Percentiles rank a stretch among this genome's conserved stretches.
phyloP scores from a whole-genome alignment of 1,284 basidiomycete species.

The Agaricales sp. region DNA sequence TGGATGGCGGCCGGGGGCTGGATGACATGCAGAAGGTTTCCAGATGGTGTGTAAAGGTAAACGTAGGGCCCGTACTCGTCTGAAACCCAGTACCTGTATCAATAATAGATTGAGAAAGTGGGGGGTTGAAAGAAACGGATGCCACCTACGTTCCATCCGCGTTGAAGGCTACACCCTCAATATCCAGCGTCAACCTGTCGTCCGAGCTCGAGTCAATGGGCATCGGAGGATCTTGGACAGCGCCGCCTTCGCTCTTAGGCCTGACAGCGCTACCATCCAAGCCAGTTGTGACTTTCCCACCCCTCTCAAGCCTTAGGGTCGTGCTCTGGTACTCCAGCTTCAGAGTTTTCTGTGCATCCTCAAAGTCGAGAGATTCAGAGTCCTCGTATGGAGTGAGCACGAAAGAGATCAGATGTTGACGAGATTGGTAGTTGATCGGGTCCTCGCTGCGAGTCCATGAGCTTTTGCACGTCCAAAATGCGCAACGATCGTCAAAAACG shows the following conservation, averaged over 20 bases:
- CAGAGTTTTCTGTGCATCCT: slow-evolving; percentile 42
- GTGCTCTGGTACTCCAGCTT: slow-evolving; percentile 43
- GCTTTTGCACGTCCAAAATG: not conserved
- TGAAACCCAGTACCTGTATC: slow-evolving; percentile 42
- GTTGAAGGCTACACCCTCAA: slow-evolving; percentile 51
- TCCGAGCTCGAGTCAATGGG: slow-evolving; percentile 36
- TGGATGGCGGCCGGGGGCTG: slow-evolving; percentile 50
- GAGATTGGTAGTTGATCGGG: slow-evolving; percentile 51
- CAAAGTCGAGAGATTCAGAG: slow-evolving; percentile 34
- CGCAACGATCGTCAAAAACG: slow-evolving; percentile 8
- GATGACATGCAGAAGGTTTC: slow-evolving; percentile 44
- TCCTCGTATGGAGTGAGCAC: slow-evolving; percentile 46
- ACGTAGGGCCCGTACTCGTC: slow-evolving; percentile 69
- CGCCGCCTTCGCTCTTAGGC: slow-evolving; percentile 20
- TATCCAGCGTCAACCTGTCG: slow-evolving; percentile 44
- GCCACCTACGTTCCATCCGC: slow-evolving; percentile 42
- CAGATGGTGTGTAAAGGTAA: slow-evolving; percentile 38
- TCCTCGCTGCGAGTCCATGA: slow-evolving; percentile 23
- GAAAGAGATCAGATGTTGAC: slow-evolving; percentile 50
- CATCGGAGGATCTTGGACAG: slow-evolving; percentile 27
- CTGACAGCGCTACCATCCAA: slow-evolving; percentile 45
- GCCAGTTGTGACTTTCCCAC: slow-evolving; percentile 43
- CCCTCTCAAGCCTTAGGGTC: slow-evolving; percentile 42
- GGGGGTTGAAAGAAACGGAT: not conserved
- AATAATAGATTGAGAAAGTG: not conserved